Evolutionary conservation across 2,329 filamentous ascomycete genomes (phyloP), one percentile per base, ranked within the genome.

Genomic region (Hymenoscyphus linearis): DNA sequence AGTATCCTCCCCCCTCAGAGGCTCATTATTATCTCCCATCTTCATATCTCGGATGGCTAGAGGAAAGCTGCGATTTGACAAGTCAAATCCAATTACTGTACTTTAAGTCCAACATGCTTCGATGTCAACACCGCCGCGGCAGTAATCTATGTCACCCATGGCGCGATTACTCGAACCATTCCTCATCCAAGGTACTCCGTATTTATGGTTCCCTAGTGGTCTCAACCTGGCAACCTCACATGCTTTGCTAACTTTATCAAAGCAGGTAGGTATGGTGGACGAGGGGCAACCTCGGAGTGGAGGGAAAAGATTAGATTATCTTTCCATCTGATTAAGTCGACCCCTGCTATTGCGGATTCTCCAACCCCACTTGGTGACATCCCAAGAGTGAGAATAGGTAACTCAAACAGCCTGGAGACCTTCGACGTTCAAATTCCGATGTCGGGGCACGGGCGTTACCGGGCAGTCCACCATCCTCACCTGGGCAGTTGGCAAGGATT

Each of bases 231-330:
- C 40, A 9, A 47, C 40, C 18, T 47, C n/a, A 47, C n/a, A 47
- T 9, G 40, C 40, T 40, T n/a, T 40, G 47, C 54, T 57, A 58
- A 40, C n/a, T 55, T 54, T 57, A 52, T 57, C 44, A 9, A 27
- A 40, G 10, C 10, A 61, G 52, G 25, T 44, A 55, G 37, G 22
- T 44, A 55, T 50, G 52, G 26, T 34, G 40, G 40, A 47, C 7
- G 22, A 5, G 40, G 40, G 40, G 18, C 10, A 3, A 47, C 40
- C 4, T 47, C 18, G 40, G 40, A n/a, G 22, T 31, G 52, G 22
- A 54, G 26, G 27, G 52, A 54, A 57, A 57, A 57, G 55, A 57
- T 57, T 57, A 57, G 55, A 57, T 57, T 57, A 57, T 57, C 55
- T 57, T 16, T 47, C 31, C 36, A 57, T 57, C 55, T 47, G 55